These are phyloP conservation scores for Cyberlindnera samutprakarnensis DNA, from an alignment of 805 yeast genomes.

Conservation along the genomic window DNA sequence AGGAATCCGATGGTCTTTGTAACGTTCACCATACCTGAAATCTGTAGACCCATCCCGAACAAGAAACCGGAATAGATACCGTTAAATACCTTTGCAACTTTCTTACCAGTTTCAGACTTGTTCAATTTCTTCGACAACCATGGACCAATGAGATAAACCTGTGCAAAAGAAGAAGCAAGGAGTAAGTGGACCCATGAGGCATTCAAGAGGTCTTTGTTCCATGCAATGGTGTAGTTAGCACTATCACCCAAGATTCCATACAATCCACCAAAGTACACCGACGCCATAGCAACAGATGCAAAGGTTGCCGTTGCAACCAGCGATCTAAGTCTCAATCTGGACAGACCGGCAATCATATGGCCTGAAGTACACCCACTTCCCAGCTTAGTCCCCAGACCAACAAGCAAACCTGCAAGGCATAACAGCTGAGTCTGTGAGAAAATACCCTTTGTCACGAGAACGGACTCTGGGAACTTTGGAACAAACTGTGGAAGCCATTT, in stretches of 20 bases:
- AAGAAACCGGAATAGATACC: conserved; percentile 24
- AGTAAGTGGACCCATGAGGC: conserved; percentile 2
- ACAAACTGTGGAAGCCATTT: conserved; percentile 23
- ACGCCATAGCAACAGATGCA: conserved; percentile 26
- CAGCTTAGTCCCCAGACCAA: conserved; percentile 39
- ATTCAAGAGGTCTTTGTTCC: conserved; percentile 3
- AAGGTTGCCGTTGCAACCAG: conserved; percentile 37
- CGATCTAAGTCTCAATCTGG: conserved; percentile 37
- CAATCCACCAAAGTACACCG: conserved; percentile 3
- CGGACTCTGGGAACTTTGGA: conserved; percentile 14
- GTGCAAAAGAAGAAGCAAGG: conserved; percentile 2
- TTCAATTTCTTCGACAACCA: conserved; percentile 2
- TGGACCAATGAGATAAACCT: conserved; percentile 25
- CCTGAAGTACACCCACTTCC: conserved; percentile 52
- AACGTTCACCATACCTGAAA: conserved; percentile 40
- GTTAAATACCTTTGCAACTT: conserved; percentile 3
- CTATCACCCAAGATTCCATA: conserved; percentile 3
- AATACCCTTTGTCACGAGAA: conserved; percentile 1
- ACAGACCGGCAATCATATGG: conserved; percentile 44
- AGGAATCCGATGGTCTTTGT: conserved; percentile 40
- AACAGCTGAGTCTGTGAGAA: conserved; percentile 1
- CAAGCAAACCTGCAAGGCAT: conserved; percentile 31
- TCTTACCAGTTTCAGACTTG: neutral
- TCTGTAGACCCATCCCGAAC: conserved; percentile 39
- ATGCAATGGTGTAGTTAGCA: conserved; percentile 4